phyloP scores from a whole-genome alignment of 169 alveolate genomes.

The Plasmodium relictum region DNA sequence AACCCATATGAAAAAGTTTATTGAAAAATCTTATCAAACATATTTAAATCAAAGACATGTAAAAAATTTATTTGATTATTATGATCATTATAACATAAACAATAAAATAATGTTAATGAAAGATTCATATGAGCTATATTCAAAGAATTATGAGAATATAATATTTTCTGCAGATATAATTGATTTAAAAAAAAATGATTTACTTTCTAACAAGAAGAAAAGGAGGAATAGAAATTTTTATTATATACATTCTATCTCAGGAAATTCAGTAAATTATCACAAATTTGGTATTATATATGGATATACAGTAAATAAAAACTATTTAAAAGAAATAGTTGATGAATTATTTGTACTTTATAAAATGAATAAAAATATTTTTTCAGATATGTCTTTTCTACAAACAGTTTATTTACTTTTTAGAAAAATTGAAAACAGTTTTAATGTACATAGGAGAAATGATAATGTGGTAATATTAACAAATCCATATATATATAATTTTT shows the following conservation, averaged over 20 bases:
- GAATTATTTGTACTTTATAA: constrained; percentile 25
- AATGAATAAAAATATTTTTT: constrained; percentile 22
- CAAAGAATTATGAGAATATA: constrained; percentile 35
- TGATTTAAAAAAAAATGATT: constrained; percentile 25
- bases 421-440: constrained; percentile 28
- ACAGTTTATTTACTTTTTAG: constrained; percentile 43
- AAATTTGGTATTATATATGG: constrained; percentile 45
- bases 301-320: constrained; percentile 22
- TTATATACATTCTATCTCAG: constrained; percentile 13
- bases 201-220: constrained; percentile 13
- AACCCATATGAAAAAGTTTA: constrained; percentile 17
- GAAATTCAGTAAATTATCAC: constrained; percentile 42
- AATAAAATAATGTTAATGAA: constrained; percentile 49
- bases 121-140: constrained; percentile 49
- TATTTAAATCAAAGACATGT: constrained; percentile 59
- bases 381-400: constrained; percentile 36
- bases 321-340: constrained; percentile 14
- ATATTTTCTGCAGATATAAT: constrained; percentile 39
- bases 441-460: constrained; percentile 51
- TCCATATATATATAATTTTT: too few relatives aligned
- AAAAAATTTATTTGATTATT: constrained; percentile 10
- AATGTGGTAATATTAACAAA: too few relatives aligned
- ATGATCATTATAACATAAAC: constrained; percentile 29
- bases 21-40: constrained; percentile 10
- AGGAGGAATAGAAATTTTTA: constrained; percentile 6